phyloP scores from a whole-genome alignment of 2,329 filamentous ascomycete genomes.

The Cercospora sp. region DNA sequence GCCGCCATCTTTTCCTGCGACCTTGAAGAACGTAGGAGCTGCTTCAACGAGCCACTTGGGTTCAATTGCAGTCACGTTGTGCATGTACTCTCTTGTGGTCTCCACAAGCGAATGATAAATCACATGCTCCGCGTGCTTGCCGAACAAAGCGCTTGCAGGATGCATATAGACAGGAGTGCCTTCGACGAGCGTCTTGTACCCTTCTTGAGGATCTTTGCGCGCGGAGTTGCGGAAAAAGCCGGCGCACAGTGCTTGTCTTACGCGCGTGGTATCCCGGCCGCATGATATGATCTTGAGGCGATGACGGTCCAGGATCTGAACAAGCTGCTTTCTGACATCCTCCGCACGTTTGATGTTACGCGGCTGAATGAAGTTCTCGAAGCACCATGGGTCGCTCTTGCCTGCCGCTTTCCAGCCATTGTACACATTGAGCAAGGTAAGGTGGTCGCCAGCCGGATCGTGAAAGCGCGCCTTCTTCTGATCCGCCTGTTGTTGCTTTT shows the following conservation, averaged over 20 bases:
- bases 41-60: slow-evolving; percentile 93
- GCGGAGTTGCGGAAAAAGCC: slow-evolving; percentile 96
- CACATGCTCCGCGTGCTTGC: slow-evolving; percentile 94
- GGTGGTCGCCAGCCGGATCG: slow-evolving; percentile 88
- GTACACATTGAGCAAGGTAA: slow-evolving; percentile 94
- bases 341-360: slow-evolving; percentile 84
- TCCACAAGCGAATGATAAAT: slow-evolving; percentile 89
- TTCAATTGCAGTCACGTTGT: slow-evolving; percentile 87
- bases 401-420: slow-evolving; percentile 90
- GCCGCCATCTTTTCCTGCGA: slow-evolving; percentile 75
- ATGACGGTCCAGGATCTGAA: slow-evolving; percentile 92
- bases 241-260: slow-evolving; percentile 83
- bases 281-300: slow-evolving; percentile 80
- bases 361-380: slow-evolving; percentile 96
- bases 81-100: slow-evolving; percentile 98
- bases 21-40: slow-evolving; percentile 98
- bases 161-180: slow-evolving; percentile 94
- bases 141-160: slow-evolving; percentile 86
- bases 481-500: slow-evolving; percentile 94
- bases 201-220: slow-evolving; percentile 92
- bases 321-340: slow-evolving; percentile 88
- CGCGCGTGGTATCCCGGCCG: slow-evolving; percentile 80
- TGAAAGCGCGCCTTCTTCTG: slow-evolving; percentile 98
- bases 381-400: slow-evolving; percentile 87
- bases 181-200: slow-evolving; percentile 96